Base-by-base conservation (phyloP, 768 basidiomycete species). In the Coprinellus micaceus region DNA sequence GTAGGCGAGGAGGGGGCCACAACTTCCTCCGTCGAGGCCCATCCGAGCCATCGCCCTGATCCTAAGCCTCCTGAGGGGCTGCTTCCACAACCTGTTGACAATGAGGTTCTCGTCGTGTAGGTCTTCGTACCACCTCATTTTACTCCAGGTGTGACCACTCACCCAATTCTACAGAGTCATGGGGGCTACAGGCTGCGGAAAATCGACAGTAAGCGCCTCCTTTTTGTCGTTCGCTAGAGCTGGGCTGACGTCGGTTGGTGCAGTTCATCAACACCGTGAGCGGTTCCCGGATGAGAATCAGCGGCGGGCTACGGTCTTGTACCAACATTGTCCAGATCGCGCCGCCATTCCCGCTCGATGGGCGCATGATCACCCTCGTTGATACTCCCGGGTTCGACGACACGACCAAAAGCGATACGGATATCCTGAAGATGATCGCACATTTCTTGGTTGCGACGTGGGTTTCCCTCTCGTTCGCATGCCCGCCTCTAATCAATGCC, bases 361-460 rank as follows among this genome's bases (percentile, higher is more conserved):
- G 74, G 2, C 66, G 66, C 10, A 62, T 54, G 15, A 69, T 84
- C 36, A 75, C 68, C 0, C 63, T 85, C 17, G 75, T 85, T 45
- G 84, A 85, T 59, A 85, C 83, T 0, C 83, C 83, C 0, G 83
- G 83, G 5, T 84, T 84, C 54, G 83, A 83, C 58, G 82, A 84
- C 61, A 78, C 81, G 3, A 71, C 65, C 2, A 71, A 69, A 45
- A 77, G 72, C 45, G 82, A 82, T 51, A 71, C 75, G 0, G 78
- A 77, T 15, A 66, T 83, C 13, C 66, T 82, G 40, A 75, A 71
- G 44, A 74, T 80, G 73, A 82, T 82, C 25, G 77, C 81, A 0
- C 56, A 75, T 45, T 75, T 71, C 57, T 64, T 77, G 39, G 62
- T 69, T 4, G 63, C 63, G 13, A 61, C 69, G 74, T 75, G 58